phyloP scores from a whole-genome alignment of 345 rosid genomes.

The Leavenworthia alabamica region DNA sequence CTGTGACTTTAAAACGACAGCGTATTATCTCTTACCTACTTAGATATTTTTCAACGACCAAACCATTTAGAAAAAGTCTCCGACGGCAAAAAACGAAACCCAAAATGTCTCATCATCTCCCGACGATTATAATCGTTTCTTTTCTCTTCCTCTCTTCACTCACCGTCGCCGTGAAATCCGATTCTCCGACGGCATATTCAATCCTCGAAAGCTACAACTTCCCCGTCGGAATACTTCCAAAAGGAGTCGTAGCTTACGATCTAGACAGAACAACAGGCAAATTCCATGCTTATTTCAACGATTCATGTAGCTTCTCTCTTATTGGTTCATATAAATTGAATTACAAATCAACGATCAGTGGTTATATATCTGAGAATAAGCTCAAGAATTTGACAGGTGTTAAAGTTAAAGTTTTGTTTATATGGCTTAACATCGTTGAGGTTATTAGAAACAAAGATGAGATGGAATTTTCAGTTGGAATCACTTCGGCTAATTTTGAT shows the following conservation, averaged over 20 bases:
- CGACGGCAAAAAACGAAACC: not conserved
- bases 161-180: slow-evolving; percentile 25
- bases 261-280: slow-evolving; percentile 53
- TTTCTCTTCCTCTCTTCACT: slow-evolving; percentile 28
- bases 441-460: slow-evolving; percentile 56
- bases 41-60: slow-evolving; percentile 8
- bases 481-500: slow-evolving; percentile 69
- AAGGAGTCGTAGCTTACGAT: slow-evolving; percentile 58
- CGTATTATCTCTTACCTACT: not conserved
- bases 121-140: slow-evolving; percentile 1
- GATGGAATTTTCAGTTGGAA: slow-evolving; percentile 78
- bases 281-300: slow-evolving; percentile 53
- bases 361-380: slow-evolving; percentile 56
- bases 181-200: slow-evolving; percentile 55
- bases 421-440: slow-evolving; percentile 91
- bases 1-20: not conserved
- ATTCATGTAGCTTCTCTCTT: slow-evolving; percentile 74
- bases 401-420: slow-evolving; percentile 75
- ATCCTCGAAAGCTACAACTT: slow-evolving; percentile 57
- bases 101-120: slow-evolving; percentile 10
- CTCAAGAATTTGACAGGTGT: slow-evolving; percentile 61
- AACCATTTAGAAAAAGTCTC: not conserved
- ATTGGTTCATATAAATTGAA: slow-evolving; percentile 81
- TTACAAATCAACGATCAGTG: slow-evolving; percentile 69
- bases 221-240: slow-evolving; percentile 76